Evolutionary conservation across 169 alveolate genomes (phyloP).

Genomic region (Plasmodium berghei): DNA sequence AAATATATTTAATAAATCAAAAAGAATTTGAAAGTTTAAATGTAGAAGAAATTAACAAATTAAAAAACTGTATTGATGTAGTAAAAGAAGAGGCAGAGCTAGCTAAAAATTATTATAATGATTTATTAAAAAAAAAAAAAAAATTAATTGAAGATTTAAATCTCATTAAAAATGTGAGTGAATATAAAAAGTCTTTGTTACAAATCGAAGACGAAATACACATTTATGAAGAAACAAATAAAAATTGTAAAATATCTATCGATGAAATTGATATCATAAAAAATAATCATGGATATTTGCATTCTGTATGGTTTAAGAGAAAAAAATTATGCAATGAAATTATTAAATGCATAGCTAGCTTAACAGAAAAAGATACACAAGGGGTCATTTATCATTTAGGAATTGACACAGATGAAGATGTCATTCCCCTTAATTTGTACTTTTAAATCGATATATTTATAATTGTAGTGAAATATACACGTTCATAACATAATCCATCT

Average conservation of each 20-base stretch:
- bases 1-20: slow-evolving; percentile 86
- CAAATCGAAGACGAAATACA: slow-evolving; percentile 50
- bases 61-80: slow-evolving; percentile 42
- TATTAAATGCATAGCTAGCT: slow-evolving; percentile 59
- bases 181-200: slow-evolving; percentile 23
- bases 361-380: slow-evolving; percentile 68
- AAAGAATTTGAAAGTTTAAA: slow-evolving; percentile 75
- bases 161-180: slow-evolving; percentile 24
- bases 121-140: slow-evolving; percentile 64
- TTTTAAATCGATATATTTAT: not conserved
- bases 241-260: slow-evolving; percentile 35
- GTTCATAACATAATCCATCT: not conserved
- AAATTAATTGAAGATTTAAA: slow-evolving; percentile 52
- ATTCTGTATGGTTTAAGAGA: slow-evolving; percentile 55
- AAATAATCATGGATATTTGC: slow-evolving; percentile 66
- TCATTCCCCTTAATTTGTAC: slow-evolving; percentile 40
- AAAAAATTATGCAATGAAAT: slow-evolving; percentile 53
- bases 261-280: slow-evolving; percentile 64
- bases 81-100: slow-evolving; percentile 38
- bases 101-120: slow-evolving; percentile 29
- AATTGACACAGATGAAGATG: slow-evolving; percentile 69
- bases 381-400: slow-evolving; percentile 72
- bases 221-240: slow-evolving; percentile 30
- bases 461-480: not conserved
- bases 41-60: slow-evolving; percentile 24